Conservation (phyloP, 345 rosid species). For the Arabis hirsuta region DNA sequence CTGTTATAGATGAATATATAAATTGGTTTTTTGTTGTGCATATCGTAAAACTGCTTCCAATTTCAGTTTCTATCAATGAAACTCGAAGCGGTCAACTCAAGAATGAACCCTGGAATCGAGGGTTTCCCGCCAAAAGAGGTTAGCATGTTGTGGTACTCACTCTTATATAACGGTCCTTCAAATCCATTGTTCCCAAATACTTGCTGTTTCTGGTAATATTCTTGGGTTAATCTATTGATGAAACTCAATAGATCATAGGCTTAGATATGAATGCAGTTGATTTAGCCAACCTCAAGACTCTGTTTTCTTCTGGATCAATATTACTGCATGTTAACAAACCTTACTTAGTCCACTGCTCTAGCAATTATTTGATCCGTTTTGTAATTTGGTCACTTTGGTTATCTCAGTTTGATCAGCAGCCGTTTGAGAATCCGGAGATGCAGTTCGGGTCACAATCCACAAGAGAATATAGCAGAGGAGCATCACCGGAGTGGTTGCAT, state of each 20-base stretch:
- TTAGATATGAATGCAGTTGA: not conserved
- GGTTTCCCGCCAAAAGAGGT: slow-evolving; percentile 79
- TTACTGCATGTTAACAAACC: not conserved
- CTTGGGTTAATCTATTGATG: not conserved
- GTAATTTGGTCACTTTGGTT: not conserved
- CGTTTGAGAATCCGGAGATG: slow-evolving; percentile 59
- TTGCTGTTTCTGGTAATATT: slow-evolving; percentile 1
- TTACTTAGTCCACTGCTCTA: not conserved
- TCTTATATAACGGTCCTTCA: not conserved
- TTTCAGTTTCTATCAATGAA: slow-evolving; percentile 93
- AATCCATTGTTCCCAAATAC: not conserved
- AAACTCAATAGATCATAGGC: not conserved
- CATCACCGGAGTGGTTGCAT: slow-evolving; percentile 93
- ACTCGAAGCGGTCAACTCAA: slow-evolving; percentile 84
- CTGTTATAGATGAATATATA: not conserved
- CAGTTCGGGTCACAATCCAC: slow-evolving; percentile 66
- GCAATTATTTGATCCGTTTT: not conserved
- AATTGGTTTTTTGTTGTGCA: not conserved
- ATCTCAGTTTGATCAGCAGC: slow-evolving; percentile 70
- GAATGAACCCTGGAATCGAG: slow-evolving; percentile 66
- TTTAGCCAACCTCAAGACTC: not conserved
- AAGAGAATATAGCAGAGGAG: slow-evolving; percentile 62
- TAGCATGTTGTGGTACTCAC: slow-evolving; percentile 22
- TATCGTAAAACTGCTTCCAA: not conserved
- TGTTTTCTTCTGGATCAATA: not conserved